Evolutionary conservation across 1,284 basidiomycete species (phyloP).

Genomic region (Sphagnurus paluster): DNA sequence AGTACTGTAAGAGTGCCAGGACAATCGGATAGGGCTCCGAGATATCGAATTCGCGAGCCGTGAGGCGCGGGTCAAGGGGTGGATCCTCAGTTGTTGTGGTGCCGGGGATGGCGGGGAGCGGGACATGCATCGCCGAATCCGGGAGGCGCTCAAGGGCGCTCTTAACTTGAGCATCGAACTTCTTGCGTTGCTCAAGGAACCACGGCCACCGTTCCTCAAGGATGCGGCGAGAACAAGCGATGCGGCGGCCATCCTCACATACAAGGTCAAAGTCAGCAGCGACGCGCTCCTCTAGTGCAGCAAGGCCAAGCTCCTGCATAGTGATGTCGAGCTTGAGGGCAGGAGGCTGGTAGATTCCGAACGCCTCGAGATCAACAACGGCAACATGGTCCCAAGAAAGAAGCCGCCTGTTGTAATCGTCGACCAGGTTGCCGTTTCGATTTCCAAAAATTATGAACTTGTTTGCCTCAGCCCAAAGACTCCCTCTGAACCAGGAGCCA

Average conservation of each 20-base stretch:
- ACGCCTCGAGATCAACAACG: conserved; percentile 88
- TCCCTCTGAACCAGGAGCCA: conserved; percentile 89
- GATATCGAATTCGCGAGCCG: conserved; percentile 76
- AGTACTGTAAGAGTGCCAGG: conserved; percentile 88
- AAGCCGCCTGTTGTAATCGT: conserved; percentile 88
- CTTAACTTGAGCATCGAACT: conserved; percentile 57
- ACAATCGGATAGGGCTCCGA: conserved; percentile 91
- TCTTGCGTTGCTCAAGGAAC: conserved; percentile 77
- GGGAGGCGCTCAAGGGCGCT: conserved; percentile 59
- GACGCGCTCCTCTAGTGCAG: conserved; percentile 75
- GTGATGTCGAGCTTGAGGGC: conserved; percentile 63
- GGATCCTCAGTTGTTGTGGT: conserved; percentile 43
- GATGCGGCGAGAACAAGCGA: conserved; percentile 80
- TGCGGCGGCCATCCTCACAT: conserved; percentile 84
- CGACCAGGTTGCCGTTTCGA: conserved; percentile 80
- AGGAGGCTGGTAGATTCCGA: conserved; percentile 91
- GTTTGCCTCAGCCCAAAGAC: conserved; percentile 77
- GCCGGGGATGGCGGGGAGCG: conserved; percentile 58
- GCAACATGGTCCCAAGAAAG: conserved; percentile 92
- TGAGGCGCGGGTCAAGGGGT: conserved; percentile 70
- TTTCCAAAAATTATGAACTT: conserved; percentile 90
- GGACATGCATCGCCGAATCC: conserved; percentile 53
- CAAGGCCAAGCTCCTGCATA: conserved; percentile 77
- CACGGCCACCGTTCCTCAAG: conserved; percentile 91
- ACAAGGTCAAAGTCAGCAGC: conserved; percentile 88